Evolutionary conservation across 1,284 basidiomycete genomes (phyloP).

Genomic region (Trichosporon sp.): DNA sequence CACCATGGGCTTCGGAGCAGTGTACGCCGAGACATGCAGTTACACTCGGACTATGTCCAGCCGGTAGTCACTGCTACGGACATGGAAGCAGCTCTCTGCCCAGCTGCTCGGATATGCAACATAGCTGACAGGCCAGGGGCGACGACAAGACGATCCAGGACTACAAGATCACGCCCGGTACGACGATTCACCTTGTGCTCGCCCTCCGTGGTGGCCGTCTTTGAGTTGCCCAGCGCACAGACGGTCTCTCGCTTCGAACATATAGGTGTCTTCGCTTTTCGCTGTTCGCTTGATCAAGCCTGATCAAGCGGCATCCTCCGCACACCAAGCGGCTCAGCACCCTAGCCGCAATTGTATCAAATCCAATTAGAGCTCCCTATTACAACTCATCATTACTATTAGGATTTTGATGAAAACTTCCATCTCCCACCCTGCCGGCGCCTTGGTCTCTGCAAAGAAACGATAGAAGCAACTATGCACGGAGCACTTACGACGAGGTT

Average conservation of each 20-base stretch:
- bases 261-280: background rate
- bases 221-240: background rate
- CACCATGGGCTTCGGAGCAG: background rate
- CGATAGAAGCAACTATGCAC: background rate
- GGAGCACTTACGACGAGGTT: background rate
- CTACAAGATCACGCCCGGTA: conserved; percentile 71
- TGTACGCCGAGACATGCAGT: background rate
- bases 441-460: background rate
- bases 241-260: background rate
- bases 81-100: no score
- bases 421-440: background rate
- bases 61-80: no score
- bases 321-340: no score
- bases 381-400: background rate
- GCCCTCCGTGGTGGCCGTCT: conserved; percentile 75
- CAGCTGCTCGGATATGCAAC: no score
- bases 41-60: no score
- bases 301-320: no score
- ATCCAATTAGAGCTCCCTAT: background rate
- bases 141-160: conserved; percentile 86
- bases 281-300: background rate
- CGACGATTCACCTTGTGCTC: conserved; percentile 85
- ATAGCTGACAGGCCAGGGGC: conserved; percentile 45
- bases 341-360: background rate
- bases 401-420: background rate